Evolutionary conservation across 2,329 filamentous ascomycete genomes (phyloP).

Genomic region (Coniochaeta sp.): DNA sequence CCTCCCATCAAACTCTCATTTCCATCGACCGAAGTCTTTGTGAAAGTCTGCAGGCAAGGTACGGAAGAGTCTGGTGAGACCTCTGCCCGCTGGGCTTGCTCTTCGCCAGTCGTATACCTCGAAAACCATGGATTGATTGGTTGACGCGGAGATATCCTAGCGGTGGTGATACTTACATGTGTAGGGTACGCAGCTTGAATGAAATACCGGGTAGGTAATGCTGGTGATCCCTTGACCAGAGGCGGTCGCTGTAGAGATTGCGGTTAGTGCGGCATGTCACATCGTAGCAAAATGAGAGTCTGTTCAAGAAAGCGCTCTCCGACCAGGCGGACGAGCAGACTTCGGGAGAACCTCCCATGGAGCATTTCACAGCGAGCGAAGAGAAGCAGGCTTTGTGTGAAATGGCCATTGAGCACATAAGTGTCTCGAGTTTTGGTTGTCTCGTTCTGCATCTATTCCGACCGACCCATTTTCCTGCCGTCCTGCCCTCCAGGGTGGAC

Average conservation of each 20-base stretch:
- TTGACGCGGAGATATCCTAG: constrained; percentile 86
- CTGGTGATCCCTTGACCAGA: neutral
- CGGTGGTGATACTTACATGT: constrained; percentile 33
- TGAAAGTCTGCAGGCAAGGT: constrained; percentile 80
- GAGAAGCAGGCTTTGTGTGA: constrained; percentile 40
- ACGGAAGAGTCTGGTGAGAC: constrained; percentile 41
- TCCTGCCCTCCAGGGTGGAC: constrained; percentile 16
- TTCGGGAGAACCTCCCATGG: constrained; percentile 74
- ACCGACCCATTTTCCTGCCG: constrained; percentile 13
- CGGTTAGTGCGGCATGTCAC: constrained; percentile 4
- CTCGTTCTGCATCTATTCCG: constrained; percentile 19
- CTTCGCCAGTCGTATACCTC: constrained; percentile 94
- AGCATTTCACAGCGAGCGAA: constrained; percentile 56
- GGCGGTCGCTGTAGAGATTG: neutral
- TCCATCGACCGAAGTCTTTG: constrained; percentile 55
- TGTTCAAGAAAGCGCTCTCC: neutral
- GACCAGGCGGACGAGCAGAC: constrained; percentile 24
- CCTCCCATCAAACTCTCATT: constrained; percentile 80
- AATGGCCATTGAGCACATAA: constrained; percentile 64
- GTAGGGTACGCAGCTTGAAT: neutral
- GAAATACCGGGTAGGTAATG: neutral
- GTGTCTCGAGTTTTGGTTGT: constrained; percentile 30
- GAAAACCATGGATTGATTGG: constrained; percentile 65
- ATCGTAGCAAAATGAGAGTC: constrained; percentile 2
- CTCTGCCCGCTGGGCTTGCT: constrained; percentile 48